These are phyloP conservation scores for Daldinia loculata DNA, from an alignment of 495 filamentous ascomycete genomes.

Conservation along the genomic window DNA sequence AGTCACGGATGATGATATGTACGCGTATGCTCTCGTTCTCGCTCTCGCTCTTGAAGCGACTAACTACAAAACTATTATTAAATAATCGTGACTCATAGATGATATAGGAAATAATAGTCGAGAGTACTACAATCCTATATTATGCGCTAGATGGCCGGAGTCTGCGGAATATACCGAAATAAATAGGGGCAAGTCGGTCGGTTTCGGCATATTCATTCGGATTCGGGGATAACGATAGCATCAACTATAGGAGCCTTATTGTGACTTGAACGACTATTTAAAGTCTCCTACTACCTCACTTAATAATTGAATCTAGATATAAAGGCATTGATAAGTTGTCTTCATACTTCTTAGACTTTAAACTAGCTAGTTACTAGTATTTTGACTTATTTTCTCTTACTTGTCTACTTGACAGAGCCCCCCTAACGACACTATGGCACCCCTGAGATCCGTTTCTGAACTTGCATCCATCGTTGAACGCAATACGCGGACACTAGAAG, in stretches of 20 bases:
- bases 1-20: background rate
- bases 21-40: background rate
- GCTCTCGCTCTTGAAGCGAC: background rate
- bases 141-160: background rate
- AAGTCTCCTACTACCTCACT: background rate
- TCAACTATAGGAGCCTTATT: background rate
- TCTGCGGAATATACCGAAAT: background rate
- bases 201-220: slow-evolving; percentile 36
- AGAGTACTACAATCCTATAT: background rate
- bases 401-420: background rate
- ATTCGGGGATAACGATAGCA: slow-evolving; percentile 14
- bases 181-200: slow-evolving; percentile 1
- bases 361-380: background rate
- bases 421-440: slow-evolving; percentile 27
- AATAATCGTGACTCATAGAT: background rate
- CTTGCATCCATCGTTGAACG: slow-evolving; percentile 38
- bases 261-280: slow-evolving; percentile 21
- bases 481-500: slow-evolving; percentile 23
- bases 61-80: background rate
- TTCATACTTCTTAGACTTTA: background rate
- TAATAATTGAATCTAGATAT: background rate
- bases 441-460: slow-evolving; percentile 40
- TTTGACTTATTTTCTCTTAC: background rate
- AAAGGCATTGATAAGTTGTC: background rate
- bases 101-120: background rate